Evolutionary conservation across 352 stramenopile species (phyloP).

Genomic region (Pythium rishiriense): DNA sequence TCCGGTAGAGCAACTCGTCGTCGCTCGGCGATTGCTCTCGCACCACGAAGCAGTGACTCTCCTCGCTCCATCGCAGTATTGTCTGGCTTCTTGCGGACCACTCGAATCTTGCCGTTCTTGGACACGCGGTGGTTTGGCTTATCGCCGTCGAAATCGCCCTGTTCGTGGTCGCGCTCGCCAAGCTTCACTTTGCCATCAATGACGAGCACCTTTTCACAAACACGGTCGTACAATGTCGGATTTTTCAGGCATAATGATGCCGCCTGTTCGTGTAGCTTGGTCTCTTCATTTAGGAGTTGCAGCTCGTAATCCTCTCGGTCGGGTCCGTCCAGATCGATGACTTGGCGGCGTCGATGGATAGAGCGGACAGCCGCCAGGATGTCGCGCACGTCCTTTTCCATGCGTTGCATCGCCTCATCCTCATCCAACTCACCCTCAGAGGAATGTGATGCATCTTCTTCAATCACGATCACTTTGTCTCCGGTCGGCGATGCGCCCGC

Average conservation of each 20-base stretch:
- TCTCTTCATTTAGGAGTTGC: conserved; percentile 7
- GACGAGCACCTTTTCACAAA: conserved; percentile 2
- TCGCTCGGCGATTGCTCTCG: conserved; percentile 2
- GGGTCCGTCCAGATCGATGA: conserved; percentile 11
- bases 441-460: neutral
- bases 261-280: conserved; percentile 10
- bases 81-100: conserved; percentile 1
- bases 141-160: conserved; percentile 15
- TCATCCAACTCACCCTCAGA: neutral
- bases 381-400: conserved; percentile 8
- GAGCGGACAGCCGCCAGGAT: conserved; percentile 11
- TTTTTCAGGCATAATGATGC: conserved; percentile 1
- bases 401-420: neutral
- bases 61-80: neutral
- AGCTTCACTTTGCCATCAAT: conserved; percentile 15
- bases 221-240: conserved; percentile 2
- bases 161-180: conserved; percentile 18
- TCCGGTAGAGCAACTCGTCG: neutral
- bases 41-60: conserved; percentile 1
- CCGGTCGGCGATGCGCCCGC: neutral
- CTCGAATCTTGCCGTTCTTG: neutral
- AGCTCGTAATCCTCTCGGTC: conserved; percentile 10
- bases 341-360: conserved; percentile 5
- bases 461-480: neutral
- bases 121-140: conserved; percentile 13